Evolutionary conservation across 1,284 basidiomycete species (phyloP).

Genomic region (Agroathelia rolfsii): DNA sequence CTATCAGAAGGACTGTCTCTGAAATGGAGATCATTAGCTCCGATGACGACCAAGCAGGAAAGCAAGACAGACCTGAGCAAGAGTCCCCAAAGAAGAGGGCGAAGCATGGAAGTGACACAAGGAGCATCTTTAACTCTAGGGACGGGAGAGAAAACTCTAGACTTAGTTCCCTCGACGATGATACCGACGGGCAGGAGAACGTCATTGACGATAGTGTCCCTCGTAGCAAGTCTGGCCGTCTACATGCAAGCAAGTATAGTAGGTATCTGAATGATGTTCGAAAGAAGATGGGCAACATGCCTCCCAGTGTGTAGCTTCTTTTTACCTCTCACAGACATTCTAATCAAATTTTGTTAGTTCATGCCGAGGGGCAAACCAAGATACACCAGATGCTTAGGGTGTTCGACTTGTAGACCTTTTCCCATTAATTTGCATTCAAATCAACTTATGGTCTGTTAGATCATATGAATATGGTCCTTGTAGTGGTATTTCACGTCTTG

Average conservation of each 20-base stretch:
- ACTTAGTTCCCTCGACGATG: slow-evolving; percentile 1
- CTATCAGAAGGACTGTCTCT: too few species aligned
- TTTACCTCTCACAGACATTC: slow-evolving; percentile 1
- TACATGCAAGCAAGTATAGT: slow-evolving; percentile 32
- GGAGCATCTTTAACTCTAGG: slow-evolving; percentile 1
- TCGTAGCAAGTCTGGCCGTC: slow-evolving; percentile 14
- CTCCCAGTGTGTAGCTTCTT: slow-evolving; percentile 42
- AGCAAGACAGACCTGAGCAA: too few species aligned
- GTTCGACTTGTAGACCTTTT: slow-evolving; percentile 58
- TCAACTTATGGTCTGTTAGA: slow-evolving; percentile 23
- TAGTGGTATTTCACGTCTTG: slow-evolving; percentile 72
- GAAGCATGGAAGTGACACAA: too few species aligned
- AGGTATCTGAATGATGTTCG: slow-evolving; percentile 44
- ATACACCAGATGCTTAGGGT: slow-evolving; percentile 67
- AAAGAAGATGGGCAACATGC: slow-evolving; percentile 43
- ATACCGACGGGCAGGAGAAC: slow-evolving; percentile 9
- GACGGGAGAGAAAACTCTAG: slow-evolving; percentile 7
- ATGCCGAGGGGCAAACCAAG: slow-evolving; percentile 49
- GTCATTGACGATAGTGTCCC: slow-evolving; percentile 13
- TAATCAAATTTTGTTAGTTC: slow-evolving; percentile 32
- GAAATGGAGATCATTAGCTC: too few species aligned
- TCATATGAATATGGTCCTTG: slow-evolving; percentile 82
- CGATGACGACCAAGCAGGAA: too few species aligned
- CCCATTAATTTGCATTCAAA: neutral
- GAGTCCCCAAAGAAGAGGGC: slow-evolving; percentile 1